Evolutionary conservation across 257 asterid species (phyloP), one percentile per base, ranked within the genome.

Genomic region (Pogostemon cablin): DNA sequence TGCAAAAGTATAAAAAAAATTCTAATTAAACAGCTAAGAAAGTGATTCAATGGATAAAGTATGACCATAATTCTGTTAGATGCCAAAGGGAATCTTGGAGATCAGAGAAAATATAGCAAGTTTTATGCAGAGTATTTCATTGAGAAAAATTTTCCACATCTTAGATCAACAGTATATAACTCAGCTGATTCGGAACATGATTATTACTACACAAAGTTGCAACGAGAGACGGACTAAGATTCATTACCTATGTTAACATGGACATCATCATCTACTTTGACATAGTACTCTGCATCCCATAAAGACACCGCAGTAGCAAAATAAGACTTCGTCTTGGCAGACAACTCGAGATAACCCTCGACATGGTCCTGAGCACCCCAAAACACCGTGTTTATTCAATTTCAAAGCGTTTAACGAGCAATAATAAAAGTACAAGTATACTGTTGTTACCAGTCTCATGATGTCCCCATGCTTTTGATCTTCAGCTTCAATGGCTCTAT

Each of bases 261-360:
- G 65, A 92, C 98, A 73, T 92, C 96, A 58, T 92, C 98, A 11
- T 92, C 98, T 43, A 92, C 98, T 80, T 92, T 92, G 65, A 90
- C 83, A 48, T 90, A 92, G 85, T 86, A 92, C 81, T 90, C 98
- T 35, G 98, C 98, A 74, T 92, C 96, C 91, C 95, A 92, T 72
- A 78, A 48, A 9, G 88, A 77, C 66, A 87, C 92, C 25, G 97
- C 98, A 44, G 89, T 81, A 39, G 95, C 87, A 66, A 92, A 92
- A 78, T 90, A 92, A 37, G 86, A 64, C 84, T 84, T 90, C 34
- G 98, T 92, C 84, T 92, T 92, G 43, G 98, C 98, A 25, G 97
- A 92, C 65, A 92, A 71, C 84, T 90, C 97, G 11, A 90, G 97
- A 74, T 92, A 92, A 12, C 97, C 98, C 84, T 92, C 98, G 6